Conservation (phyloP, 495 filamentous ascomycete species). For the Hapsidospora chrysogenum region DNA sequence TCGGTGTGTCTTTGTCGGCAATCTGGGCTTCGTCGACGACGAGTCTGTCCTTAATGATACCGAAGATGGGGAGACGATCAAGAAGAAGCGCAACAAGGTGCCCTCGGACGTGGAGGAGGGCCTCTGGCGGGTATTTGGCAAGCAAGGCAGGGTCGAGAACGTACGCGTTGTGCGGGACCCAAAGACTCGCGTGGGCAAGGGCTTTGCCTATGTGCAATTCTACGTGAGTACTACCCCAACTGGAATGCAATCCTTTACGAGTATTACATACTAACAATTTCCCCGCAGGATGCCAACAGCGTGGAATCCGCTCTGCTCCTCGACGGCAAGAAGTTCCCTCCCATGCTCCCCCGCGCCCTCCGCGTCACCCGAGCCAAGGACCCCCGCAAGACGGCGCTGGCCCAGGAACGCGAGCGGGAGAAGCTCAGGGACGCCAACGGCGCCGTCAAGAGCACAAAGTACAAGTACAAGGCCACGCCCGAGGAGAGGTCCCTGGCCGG, state of each 20-base stretch:
- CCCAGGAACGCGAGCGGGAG: slow-evolving; percentile 14
- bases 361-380: slow-evolving; percentile 75
- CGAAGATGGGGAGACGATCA: slow-evolving; percentile 40
- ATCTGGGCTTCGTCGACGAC: slow-evolving; percentile 86
- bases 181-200: slow-evolving; percentile 84
- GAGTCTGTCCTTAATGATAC: slow-evolving; percentile 46
- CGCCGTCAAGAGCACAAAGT: slow-evolving; percentile 20
- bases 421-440: slow-evolving; percentile 1
- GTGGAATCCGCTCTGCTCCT: slow-evolving; percentile 79
- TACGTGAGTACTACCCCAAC: slow-evolving; percentile 23
- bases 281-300: slow-evolving; percentile 50
- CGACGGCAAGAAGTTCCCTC: slow-evolving; percentile 82
- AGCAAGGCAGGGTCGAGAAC: slow-evolving; percentile 70
- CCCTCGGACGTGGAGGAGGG: slow-evolving; percentile 89
- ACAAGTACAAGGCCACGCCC: slow-evolving; percentile 46
- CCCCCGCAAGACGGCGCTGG: slow-evolving; percentile 47
- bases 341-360: slow-evolving; percentile 73
- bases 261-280: neutral
- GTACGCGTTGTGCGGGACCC: slow-evolving; percentile 86
- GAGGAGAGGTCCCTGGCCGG: slow-evolving; percentile 58
- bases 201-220: slow-evolving; percentile 97
- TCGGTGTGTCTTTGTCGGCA: slow-evolving; percentile 91
- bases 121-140: slow-evolving; percentile 71
- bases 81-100: slow-evolving; percentile 44
- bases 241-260: neutral